Percentiles rank a stretch among this genome's conserved stretches.
Conservation (phyloP, 106 monocot genomes). For the Dendrobium officinale region DNA sequence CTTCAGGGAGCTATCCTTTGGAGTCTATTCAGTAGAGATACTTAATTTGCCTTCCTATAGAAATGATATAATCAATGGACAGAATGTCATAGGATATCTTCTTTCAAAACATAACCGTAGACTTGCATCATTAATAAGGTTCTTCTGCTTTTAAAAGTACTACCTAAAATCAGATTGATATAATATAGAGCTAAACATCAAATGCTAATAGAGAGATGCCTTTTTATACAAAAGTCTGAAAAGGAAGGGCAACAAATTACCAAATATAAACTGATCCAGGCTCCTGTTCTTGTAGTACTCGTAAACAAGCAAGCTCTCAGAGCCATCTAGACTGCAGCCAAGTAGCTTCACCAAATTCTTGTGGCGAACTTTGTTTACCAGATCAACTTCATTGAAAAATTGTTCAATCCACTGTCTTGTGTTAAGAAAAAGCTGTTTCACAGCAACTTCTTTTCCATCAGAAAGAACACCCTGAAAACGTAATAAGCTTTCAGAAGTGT, state of each 20-base stretch:
- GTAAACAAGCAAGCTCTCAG: slow-evolving; percentile 56
- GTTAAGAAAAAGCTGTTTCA: slow-evolving; percentile 58
- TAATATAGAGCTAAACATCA: not conserved
- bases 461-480: slow-evolving; percentile 42
- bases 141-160: not conserved
- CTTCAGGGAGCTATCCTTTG: too few relatives aligned
- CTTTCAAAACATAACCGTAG: not conserved
- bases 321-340: slow-evolving; percentile 62
- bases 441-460: slow-evolving; percentile 62
- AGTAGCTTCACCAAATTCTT: slow-evolving; percentile 61
- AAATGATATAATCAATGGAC: not conserved
- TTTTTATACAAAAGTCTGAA: not conserved
- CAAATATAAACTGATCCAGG: slow-evolving; percentile 57
- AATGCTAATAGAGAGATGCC: not conserved
- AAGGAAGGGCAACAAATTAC: slow-evolving; percentile 14
- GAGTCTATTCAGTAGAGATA: too few relatives aligned
- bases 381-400: slow-evolving; percentile 61
- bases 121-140: not conserved
- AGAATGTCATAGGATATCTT: not conserved
- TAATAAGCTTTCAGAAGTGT: not conserved
- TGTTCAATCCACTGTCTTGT: slow-evolving; percentile 62
- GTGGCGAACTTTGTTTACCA: slow-evolving; percentile 58
- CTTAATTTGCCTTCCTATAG: too few relatives aligned
- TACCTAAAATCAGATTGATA: not conserved
- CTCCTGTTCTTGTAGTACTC: slow-evolving; percentile 55